Evolutionary conservation across 2,329 filamentous ascomycete species (phyloP), one percentile per base, ranked within the genome.

Genomic region (Plenodomus tracheiphilus): DNA sequence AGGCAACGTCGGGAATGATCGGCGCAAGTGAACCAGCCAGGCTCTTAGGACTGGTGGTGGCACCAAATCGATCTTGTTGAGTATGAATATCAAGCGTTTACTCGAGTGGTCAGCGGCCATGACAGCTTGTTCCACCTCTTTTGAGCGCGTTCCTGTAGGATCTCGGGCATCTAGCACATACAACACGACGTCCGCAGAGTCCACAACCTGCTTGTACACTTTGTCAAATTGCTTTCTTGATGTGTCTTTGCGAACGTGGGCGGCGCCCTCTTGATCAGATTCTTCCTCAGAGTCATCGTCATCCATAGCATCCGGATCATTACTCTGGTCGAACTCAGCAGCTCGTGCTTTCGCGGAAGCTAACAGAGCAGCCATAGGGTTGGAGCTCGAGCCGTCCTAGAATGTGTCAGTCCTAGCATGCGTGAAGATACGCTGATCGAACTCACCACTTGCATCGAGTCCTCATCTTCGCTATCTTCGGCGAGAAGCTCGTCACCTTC

Each of bases 1-100:
- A 18, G 92, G 92, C 30, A 97, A 80, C 6, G 92, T 96, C 22
- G 92, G 92, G 80, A 97, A 96, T 72, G 88, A 96, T 59, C 90
- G 85, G 53, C 91, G 87, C 55, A 97, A 83, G 73, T 96, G 85
- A 49, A 82, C 74, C 58, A 97, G 84, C 92, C 92, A 97, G 64
- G 82, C 85, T 70, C 89, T 90, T 38, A 97, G 84, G 11, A 93
- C 88, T 39, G 85, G 81, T 18, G 89, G 85, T 2, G 92, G 92
- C 39, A 97, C 83, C 47, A 97, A 82, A 71, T 97, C 92, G 70
- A 96, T 92, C 83, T 97, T 97, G 85, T 97, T 97, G 60, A 97
- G 80, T 49, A 97, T 84, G 50, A 97, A 84, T 51, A 97, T 96
- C 50, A 97, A 81, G 43, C 92, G 84, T 79, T 97, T 97, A 59